Conservation (phyloP, 768 basidiomycete genomes). For the Lactarius hatsudake region DNA sequence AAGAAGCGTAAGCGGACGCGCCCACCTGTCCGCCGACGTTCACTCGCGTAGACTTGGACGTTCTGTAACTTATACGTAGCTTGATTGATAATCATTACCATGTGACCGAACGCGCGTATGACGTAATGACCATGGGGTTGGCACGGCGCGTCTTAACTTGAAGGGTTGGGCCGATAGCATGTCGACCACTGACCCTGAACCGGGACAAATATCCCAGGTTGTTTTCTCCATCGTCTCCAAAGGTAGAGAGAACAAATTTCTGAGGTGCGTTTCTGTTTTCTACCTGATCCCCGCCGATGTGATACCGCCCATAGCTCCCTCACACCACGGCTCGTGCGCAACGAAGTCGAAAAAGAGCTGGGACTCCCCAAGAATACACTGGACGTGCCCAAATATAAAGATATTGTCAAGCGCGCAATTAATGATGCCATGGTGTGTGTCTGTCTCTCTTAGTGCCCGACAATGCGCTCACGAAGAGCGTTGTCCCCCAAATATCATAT, state of each 20-base stretch:
- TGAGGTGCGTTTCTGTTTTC: neutral
- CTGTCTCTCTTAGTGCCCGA: neutral
- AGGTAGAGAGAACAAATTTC: constrained; percentile 6
- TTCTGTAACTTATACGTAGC: neutral
- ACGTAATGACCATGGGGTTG: neutral
- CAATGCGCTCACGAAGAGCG: neutral
- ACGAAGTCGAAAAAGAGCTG: constrained; percentile 8
- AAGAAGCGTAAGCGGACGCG: constrained; percentile 87
- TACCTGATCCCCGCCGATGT: neutral
- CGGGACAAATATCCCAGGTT: constrained; percentile 1
- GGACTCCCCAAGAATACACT: constrained; percentile 8
- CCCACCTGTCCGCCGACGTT: constrained; percentile 59
- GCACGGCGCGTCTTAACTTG: neutral
- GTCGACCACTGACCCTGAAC: neutral
- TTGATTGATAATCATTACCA: neutral
- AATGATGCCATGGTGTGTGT: constrained; percentile 18
- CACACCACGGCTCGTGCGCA: constrained; percentile 23
- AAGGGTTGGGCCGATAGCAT: neutral
- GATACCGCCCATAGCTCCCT: constrained; percentile 8
- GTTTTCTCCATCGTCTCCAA: constrained; percentile 15
- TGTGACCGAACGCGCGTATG: constrained; percentile 8
- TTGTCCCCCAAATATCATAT: neutral
- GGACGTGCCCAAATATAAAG: constrained; percentile 2
- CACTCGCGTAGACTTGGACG: constrained; percentile 33
- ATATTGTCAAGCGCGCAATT: constrained; percentile 17